Conservation (phyloP, 345 rosid species). For the Diplotaxis tenuifolia region DNA sequence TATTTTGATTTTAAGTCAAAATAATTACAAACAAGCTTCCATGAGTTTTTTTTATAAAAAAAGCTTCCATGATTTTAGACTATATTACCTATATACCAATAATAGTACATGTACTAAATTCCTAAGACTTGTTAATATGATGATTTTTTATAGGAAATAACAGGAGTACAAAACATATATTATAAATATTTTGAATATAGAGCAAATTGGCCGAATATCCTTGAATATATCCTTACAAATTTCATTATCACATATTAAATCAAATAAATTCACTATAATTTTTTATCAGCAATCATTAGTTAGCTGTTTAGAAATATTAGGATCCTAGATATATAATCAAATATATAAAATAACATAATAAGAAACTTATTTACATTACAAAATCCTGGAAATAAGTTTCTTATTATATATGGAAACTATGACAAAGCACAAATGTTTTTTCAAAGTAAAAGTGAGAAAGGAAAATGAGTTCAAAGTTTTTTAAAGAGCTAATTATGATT, state of each 20-base stretch:
- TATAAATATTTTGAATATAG: not conserved
- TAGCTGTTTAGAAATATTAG: not conserved
- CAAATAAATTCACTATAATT: not conserved
- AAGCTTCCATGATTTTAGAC: not conserved
- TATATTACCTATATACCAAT: not conserved
- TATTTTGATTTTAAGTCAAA: not conserved
- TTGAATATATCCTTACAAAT: not conserved
- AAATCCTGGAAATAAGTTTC: too few species aligned
- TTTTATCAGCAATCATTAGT: not conserved
- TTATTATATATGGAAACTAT: not conserved
- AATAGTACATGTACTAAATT: not conserved
- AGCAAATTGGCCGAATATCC: too few species aligned
- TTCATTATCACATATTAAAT: not conserved
- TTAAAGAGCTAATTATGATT: not conserved
- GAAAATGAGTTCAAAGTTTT: not conserved
- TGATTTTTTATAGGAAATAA: not conserved
- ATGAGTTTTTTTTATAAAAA: too few species aligned
- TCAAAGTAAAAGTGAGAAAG: not conserved
- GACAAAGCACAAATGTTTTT: not conserved
- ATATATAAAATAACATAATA: not conserved
- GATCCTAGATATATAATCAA: not conserved
- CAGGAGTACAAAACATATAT: not conserved
- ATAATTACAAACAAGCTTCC: not conserved
- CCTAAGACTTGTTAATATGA: not conserved
- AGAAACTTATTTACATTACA: not conserved